Evolutionary conservation across 345 rosid genomes (phyloP).

Genomic region (Syzygium oleosum): DNA sequence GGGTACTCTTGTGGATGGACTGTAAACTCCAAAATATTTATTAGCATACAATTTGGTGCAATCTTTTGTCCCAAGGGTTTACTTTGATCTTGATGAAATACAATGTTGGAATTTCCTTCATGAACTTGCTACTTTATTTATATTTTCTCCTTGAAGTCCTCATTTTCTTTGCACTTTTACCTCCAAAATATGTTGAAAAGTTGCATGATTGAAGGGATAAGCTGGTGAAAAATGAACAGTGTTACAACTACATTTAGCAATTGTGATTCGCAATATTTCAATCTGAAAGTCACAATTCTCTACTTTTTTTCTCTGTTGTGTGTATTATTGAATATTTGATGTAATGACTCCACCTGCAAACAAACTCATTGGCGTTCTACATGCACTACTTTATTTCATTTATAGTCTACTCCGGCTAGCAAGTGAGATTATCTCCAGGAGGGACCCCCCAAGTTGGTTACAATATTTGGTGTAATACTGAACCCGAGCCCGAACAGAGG

Average conservation of each 20-base stretch:
- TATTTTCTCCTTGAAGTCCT: neutral
- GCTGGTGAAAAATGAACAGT: neutral
- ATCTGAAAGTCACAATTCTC: neutral
- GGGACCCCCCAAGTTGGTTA: constrained; percentile 34
- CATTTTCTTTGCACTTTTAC: neutral
- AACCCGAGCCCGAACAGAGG: constrained; percentile 26
- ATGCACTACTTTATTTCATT: neutral
- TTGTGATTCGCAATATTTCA: neutral
- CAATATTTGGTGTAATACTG: constrained; percentile 38
- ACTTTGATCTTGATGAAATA: neutral
- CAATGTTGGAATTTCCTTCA: neutral
- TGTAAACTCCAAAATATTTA: neutral
- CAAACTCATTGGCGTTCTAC: neutral
- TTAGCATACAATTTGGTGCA: neutral
- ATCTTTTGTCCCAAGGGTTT: neutral
- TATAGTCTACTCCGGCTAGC: constrained; percentile 9
- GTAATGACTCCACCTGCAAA: neutral
- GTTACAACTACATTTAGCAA: neutral
- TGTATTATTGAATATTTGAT: neutral
- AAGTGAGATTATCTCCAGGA: constrained; percentile 42
- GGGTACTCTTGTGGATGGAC: neutral
- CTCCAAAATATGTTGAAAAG: neutral
- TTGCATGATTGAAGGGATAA: neutral
- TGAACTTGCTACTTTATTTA: neutral
- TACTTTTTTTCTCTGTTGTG: neutral